Evolutionary conservation across 2,329 filamentous ascomycete genomes (phyloP).

Genomic region (Colletotrichum simmondsii): DNA sequence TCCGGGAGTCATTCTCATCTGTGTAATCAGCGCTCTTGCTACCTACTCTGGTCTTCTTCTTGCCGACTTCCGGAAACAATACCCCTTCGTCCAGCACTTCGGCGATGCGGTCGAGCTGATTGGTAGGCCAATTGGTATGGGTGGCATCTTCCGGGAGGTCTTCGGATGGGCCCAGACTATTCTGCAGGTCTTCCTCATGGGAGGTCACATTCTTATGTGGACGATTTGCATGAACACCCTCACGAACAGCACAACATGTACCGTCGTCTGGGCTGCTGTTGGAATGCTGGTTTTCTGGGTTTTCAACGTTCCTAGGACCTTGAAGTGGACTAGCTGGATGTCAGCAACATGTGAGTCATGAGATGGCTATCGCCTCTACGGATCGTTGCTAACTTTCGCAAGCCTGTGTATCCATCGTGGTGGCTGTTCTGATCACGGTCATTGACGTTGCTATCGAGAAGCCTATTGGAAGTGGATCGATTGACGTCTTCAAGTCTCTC

Average conservation of each 20-base stretch:
- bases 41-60: conserved; percentile 66
- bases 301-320: conserved; percentile 69
- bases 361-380: fast-evolving
- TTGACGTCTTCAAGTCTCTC: conserved; percentile 49
- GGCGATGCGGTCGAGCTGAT: conserved; percentile 73
- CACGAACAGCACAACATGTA: conserved; percentile 68
- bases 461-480: conserved; percentile 47
- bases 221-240: conserved; percentile 75
- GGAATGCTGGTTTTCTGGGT: conserved; percentile 68
- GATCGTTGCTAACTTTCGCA: background rate
- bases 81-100: conserved; percentile 75
- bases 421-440: conserved; percentile 73
- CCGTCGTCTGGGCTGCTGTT: conserved; percentile 71
- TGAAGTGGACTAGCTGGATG: conserved; percentile 71
- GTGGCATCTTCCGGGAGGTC: conserved; percentile 66
- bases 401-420: conserved; percentile 70
- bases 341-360: conserved; percentile 62
- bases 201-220: conserved; percentile 74
- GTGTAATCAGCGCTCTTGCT: conserved; percentile 74
- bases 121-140: conserved; percentile 54
- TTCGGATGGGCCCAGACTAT: conserved; percentile 70
- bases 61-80: conserved; percentile 77
- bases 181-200: conserved; percentile 76
- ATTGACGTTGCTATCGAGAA: conserved; percentile 66
- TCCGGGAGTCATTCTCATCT: conserved; percentile 76